These are phyloP conservation scores for Mariannaea elegans DNA, from an alignment of 2,329 filamentous ascomycete genomes.

Conservation along the genomic window DNA sequence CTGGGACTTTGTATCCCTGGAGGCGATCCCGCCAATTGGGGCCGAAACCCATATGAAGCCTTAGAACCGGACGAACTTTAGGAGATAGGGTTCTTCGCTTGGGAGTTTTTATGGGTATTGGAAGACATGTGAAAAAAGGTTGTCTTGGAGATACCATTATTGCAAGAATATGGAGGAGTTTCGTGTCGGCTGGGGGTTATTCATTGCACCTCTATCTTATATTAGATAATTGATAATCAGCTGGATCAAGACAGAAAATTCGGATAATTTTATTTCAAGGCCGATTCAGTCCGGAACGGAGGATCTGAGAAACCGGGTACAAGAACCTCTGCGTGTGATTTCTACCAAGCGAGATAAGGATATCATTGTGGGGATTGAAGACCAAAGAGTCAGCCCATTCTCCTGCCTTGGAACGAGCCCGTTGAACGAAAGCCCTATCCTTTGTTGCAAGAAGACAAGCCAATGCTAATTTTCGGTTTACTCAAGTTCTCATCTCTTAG, in stretches of 20 bases:
- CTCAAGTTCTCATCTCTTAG: too few species aligned
- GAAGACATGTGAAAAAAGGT: not conserved
- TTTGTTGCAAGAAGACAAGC: not conserved
- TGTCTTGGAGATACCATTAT: not conserved
- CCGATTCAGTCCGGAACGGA: not conserved
- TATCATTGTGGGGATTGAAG: slow-evolving; percentile 16
- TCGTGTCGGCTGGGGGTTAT: not conserved
- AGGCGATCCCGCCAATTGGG: slow-evolving; percentile 76
- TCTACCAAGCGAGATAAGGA: slow-evolving; percentile 26
- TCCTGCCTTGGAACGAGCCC: not conserved
- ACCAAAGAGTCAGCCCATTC: not conserved
- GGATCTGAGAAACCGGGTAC: not conserved
- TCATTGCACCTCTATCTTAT: not conserved
- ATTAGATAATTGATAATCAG: slow-evolving; percentile 4
- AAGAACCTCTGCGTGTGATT: slow-evolving; percentile 8
- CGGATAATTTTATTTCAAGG: slow-evolving; percentile 1
- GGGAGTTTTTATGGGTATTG: slow-evolving; percentile 8
- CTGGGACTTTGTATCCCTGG: slow-evolving; percentile 89
- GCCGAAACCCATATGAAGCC: slow-evolving; percentile 58
- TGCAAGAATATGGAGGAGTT: not conserved
- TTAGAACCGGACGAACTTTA: slow-evolving; percentile 50
- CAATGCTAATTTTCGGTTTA: too few species aligned
- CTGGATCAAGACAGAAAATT: slow-evolving; percentile 11
- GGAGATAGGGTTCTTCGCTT: slow-evolving; percentile 12
- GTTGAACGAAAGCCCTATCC: not conserved